Base-by-base conservation (phyloP, 495 filamentous ascomycete species). In the Halenospora varia region DNA sequence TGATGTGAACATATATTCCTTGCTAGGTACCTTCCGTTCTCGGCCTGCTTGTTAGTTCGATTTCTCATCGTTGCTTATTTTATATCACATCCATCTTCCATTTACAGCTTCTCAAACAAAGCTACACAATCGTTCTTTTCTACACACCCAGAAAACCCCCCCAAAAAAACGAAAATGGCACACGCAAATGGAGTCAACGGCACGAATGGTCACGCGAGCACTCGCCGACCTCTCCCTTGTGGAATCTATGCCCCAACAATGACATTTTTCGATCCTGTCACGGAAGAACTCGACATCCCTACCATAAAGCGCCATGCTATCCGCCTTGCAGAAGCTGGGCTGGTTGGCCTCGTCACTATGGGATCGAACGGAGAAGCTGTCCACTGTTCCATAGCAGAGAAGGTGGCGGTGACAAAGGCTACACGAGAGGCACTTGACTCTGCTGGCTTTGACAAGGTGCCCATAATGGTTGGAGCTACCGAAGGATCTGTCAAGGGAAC, bases 161-260 rank as follows among this genome's bases (percentile, higher is more conserved):
- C n/a, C n/a, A n/a, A n/a, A 19, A 35, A 35, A 35, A 35, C 29
- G 13, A 51, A 39, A 57, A 61, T 48, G 57, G 75, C 74, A 70
- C 68, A 71, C 53, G 63, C 67, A 63, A 49, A 71, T 47, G 73
- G 70, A 63, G 25, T 44, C 44, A 65, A 65, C 54, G 62, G 55
- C n/a, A 18, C 48, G 9, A 74, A 74, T 59, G 67, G 71, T 56
- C 71, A 72, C 65, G 65, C 66, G 62, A 65, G 71, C 61, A 44
- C 75, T 35, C 73, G 71, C 53, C 82, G 84, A 45, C 82, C 88
- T 59, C 84, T 95, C 49, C 88, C 87, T 13, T 85, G 86, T 62
- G 91, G 91, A 66, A 91, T 92, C 68, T 95, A 94, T 71, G 87
- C 88, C 58, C 91, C 91, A 18, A 93, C 88, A 25, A 90, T 92